phyloP scores from a whole-genome alignment of 2,329 filamentous ascomycete genomes.

The Aschersonia sp. region DNA sequence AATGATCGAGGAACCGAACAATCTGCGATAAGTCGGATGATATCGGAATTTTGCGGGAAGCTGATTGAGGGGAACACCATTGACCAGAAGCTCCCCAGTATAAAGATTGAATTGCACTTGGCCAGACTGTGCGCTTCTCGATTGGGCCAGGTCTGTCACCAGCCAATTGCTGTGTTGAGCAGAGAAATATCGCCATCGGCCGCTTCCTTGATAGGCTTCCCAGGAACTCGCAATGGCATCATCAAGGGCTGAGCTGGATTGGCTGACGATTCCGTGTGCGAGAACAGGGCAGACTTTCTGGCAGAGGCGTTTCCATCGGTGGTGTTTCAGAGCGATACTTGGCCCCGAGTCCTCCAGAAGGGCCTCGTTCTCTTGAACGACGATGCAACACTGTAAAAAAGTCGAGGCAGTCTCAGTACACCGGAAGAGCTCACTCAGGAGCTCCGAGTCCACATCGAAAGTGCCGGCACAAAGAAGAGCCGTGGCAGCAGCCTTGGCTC shows the following conservation, averaged over 20 bases:
- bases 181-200: neutral
- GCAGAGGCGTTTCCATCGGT: neutral
- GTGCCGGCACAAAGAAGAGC: neutral
- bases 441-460: neutral
- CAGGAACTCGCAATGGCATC: neutral
- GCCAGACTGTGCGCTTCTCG: neutral
- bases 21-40: conserved; percentile 11
- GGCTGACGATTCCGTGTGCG: neutral
- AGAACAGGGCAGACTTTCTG: conserved; percentile 1
- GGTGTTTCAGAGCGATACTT: neutral
- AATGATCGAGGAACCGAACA: conserved; percentile 6
- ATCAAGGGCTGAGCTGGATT: neutral
- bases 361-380: neutral
- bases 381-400: neutral
- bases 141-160: neutral
- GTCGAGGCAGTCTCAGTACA: neutral
- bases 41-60: conserved; percentile 28
- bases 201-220: neutral
- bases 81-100: conserved; percentile 33
- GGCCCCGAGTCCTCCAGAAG: neutral
- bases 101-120: conserved; percentile 32
- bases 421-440: neutral
- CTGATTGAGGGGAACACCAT: conserved; percentile 31
- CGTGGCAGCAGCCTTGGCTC: neutral
- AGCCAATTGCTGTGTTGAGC: conserved; percentile 1